Evolutionary conservation across 1,284 basidiomycete genomes (phyloP), one percentile per base, ranked within the genome.

Genomic region (Lentinula novae-zelandiae): DNA sequence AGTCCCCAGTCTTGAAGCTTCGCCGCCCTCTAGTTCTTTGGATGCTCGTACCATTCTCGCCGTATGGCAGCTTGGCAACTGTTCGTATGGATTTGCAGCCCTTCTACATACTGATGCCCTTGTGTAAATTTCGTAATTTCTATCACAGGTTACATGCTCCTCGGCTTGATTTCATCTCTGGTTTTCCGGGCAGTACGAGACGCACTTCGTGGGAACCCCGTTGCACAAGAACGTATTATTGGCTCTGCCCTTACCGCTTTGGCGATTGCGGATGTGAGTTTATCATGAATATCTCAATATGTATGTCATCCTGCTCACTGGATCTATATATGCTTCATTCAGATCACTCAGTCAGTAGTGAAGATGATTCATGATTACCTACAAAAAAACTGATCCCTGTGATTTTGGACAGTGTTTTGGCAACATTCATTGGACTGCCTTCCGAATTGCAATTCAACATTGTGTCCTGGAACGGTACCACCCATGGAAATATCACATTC

Each of bases 401-500:
- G 61, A 56, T 38, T 12, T 51, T 61, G 61, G 63, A 53, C 63
- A 92, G 89, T 69, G 82, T 90, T 60, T 69, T 76, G 31, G 79
- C 76, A 53, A 84, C 84, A 10, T 80, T 83, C 67, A 63, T 83
- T 57, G 81, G 79, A 9, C 78, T 91, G 31, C 90, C 90, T 0
- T 66, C 70, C 40, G 73, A 81, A n/a, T 69, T 90, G 62, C 80
- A 78, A 55, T 84, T 79, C 63, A 73, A 74, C 33, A 74, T 82
- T 48, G 67, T 69, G 9, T 67, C 69, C 12, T 92, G 89, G 90
- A 91, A 91, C 71, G 69, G 78, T 15, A 86, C 83, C 76, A 89
- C 85, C 0, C 89, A 91, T 66, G 90, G 89, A 36, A 92, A 90
- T 68, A 85, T 91, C 67, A 85, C 87, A 2, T 75, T 83, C 61